Evolutionary conservation across 352 stramenopile species (phyloP), one percentile per base, ranked within the genome.

Genomic region (Pythium oligandrum): DNA sequence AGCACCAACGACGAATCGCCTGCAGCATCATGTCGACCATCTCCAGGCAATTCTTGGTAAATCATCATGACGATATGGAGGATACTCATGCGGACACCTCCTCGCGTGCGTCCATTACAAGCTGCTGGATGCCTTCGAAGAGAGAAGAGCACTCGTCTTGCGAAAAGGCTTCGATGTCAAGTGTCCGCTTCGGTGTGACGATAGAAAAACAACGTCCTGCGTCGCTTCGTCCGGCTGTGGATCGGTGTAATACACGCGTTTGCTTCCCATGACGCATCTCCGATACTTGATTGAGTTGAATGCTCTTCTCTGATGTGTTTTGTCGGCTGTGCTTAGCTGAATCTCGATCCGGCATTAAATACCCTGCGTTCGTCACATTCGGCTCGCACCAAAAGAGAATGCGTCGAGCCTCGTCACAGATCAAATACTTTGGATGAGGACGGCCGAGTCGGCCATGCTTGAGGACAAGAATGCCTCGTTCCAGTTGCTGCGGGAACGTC

Each of bases 121-220:
- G 38, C 6, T 56, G 46, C 39, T 32, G 17, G 35, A 66, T 57
- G 1, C 47, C 51, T 1, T 66, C 58, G 4, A 45, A 44, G 0
- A 66, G 34, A 31, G 54, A n/a, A 3, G 10, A 9, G 34, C 49
- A 53, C 11, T 66, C 58, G 33, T 66, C 36, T 12, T n/a, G 47
- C 3, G 52, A 57, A 40, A 66, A 66, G 4, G 58, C 33, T 42
- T 66, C 58, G n/a, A 66, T 66, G 38, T 66, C 58, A 3, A 66
- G 58, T 3, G 58, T 66, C 3, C 58, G 51, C 3, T n/a, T 30
- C 5, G 37, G 40, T 9, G 58, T 66, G 6, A 66, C 33, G 10
- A 66, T 50, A 0, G 58, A 66, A 10, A 66, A 55, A 30, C 58
- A 66, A 35, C 57, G 11, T n/a, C 57, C 52, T 30, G 58, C 42